Evolutionary conservation across 768 basidiomycete species (phyloP).

Genomic region (Podaxis rugospora): DNA sequence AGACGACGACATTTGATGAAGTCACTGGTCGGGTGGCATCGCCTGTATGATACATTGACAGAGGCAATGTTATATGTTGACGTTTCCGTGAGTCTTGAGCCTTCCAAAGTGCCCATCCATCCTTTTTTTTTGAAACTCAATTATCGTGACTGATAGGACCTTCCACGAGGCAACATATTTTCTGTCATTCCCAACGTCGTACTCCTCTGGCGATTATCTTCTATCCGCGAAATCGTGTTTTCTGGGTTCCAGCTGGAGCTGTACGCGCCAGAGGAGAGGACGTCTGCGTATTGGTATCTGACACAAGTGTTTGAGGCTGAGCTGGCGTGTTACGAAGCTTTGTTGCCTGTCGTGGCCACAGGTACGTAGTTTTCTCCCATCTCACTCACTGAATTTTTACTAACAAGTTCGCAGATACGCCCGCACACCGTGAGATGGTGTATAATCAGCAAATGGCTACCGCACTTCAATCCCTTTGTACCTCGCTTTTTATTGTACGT

Average conservation of each 20-base stretch:
- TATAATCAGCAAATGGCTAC: conserved; percentile 51
- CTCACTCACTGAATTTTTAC: background rate
- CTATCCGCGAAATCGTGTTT: conserved; percentile 63
- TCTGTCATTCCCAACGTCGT: conserved; percentile 42
- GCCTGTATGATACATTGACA: conserved; percentile 45
- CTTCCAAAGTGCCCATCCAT: background rate
- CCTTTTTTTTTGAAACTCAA: conserved; percentile 1
- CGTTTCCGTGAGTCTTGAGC: conserved; percentile 21
- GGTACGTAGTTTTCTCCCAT: conserved; percentile 23
- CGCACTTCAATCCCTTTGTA: conserved; percentile 53
- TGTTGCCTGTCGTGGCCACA: conserved; percentile 35
- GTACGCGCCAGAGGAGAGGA: conserved; percentile 61
- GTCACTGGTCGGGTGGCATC: conserved; percentile 62
- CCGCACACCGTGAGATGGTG: conserved; percentile 38
- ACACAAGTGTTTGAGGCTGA: conserved; percentile 54
- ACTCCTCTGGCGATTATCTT: conserved; percentile 53
- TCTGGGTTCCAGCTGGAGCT: conserved; percentile 78
- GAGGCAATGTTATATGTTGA: conserved; percentile 28
- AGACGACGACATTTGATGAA: conserved; percentile 64
- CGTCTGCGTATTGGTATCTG: conserved; percentile 76
- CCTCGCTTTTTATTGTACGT: conserved; percentile 51
- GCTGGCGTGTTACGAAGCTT: conserved; percentile 45
- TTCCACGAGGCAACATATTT: conserved; percentile 30
- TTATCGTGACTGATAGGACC: conserved; percentile 19
- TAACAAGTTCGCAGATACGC: conserved; percentile 26